These are phyloP conservation scores for Nigrospora osmanthi DNA, from an alignment of 2,329 filamentous ascomycete genomes.

Conservation along the genomic window DNA sequence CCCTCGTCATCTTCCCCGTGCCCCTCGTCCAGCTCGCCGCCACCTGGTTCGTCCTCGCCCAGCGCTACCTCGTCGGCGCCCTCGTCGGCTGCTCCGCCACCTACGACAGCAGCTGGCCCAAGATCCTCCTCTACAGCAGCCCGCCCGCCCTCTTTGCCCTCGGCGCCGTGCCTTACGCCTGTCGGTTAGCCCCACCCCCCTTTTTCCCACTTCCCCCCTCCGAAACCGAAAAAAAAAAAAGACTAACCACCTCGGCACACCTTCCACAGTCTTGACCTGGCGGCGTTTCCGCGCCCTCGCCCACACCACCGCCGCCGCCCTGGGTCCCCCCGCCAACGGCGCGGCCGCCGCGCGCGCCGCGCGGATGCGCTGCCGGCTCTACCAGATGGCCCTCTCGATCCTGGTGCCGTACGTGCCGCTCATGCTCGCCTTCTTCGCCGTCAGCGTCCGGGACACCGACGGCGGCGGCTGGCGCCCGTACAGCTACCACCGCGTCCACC, in stretches of 20 bases:
- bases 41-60: constrained; percentile 36
- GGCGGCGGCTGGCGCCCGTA: constrained; percentile 25
- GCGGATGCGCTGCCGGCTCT: constrained; percentile 43
- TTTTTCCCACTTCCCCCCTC: no score
- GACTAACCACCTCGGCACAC: constrained; percentile 1
- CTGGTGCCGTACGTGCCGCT: constrained; percentile 44
- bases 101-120: constrained; percentile 37
- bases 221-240: no score
- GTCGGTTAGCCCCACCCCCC: constrained; percentile 25
- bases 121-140: constrained; percentile 37
- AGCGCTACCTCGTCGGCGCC: constrained; percentile 41
- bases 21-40: constrained; percentile 41
- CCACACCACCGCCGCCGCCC: constrained; percentile 27
- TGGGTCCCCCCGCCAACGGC: constrained; percentile 27
- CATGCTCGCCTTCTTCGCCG: constrained; percentile 27
- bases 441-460: constrained; percentile 29
- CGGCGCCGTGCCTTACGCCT: constrained; percentile 35
- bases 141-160: constrained; percentile 36
- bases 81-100: constrained; percentile 40
- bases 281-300: constrained; percentile 38
- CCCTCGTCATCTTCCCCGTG: constrained; percentile 45
- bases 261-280: constrained; percentile 29
- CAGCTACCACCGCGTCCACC: constrained; percentile 33
- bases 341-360: constrained; percentile 32
- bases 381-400: constrained; percentile 45